These are phyloP conservation scores for Lupinus albus DNA, from an alignment of 306 rosid genomes.

Conservation along the genomic window DNA sequence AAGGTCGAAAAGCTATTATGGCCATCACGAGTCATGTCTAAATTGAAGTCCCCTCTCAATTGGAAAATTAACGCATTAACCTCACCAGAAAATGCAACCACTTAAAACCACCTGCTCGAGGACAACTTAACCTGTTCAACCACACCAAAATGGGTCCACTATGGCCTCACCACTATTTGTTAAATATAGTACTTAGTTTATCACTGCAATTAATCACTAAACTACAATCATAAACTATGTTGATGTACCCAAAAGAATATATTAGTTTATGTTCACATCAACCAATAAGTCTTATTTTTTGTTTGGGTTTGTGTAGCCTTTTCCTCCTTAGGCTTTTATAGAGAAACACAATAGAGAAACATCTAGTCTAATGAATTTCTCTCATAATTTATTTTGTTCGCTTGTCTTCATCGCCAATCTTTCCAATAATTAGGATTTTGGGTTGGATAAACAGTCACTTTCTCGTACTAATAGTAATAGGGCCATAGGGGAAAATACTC, in stretches of 20 bases:
- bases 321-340: slow-evolving; percentile 19
- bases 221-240: no score
- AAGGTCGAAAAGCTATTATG: no score
- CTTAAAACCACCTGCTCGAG: slow-evolving; percentile 32
- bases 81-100: slow-evolving; percentile 35
- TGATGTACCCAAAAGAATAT: no score
- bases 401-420: slow-evolving; percentile 27
- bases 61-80: slow-evolving; percentile 15
- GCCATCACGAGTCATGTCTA: no score
- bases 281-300: slow-evolving; percentile 7
- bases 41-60: no score
- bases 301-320: slow-evolving; percentile 24
- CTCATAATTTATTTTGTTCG: slow-evolving; percentile 38
- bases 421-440: slow-evolving; percentile 30
- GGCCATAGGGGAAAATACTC: neutral
- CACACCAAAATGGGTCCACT: neutral
- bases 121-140: slow-evolving; percentile 28
- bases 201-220: no score
- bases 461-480: neutral
- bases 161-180: slow-evolving; percentile 26
- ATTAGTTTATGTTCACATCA: neutral
- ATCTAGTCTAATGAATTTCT: slow-evolving; percentile 22
- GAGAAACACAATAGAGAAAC: slow-evolving; percentile 27
- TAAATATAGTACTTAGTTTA: neutral
- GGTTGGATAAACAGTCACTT: slow-evolving; percentile 8